Conservation (phyloP, 345 rosid genomes). For the Excoecaria agallocha region DNA sequence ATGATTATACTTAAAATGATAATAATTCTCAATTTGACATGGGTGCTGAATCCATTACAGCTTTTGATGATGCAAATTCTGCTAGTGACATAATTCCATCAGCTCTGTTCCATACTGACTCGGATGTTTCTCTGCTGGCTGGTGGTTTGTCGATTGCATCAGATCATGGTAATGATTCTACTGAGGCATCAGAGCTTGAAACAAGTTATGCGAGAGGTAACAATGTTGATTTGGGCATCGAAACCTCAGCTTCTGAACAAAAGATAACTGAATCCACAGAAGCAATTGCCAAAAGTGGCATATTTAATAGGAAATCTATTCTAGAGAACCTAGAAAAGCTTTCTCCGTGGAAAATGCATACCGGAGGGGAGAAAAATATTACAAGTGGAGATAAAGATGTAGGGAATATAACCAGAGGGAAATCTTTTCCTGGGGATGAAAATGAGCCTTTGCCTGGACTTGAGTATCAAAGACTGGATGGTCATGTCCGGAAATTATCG, state of each 20-base stretch:
- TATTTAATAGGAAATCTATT: slow-evolving; percentile 39
- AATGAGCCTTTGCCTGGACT: slow-evolving; percentile 33
- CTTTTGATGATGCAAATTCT: slow-evolving; percentile 47
- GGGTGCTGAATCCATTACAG: slow-evolving; percentile 40
- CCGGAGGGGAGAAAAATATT: slow-evolving; percentile 32
- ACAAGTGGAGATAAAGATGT: slow-evolving; percentile 22
- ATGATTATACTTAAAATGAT: slow-evolving; percentile 11
- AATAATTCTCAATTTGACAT: slow-evolving; percentile 18
- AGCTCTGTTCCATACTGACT: slow-evolving; percentile 31
- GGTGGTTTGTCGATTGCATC: slow-evolving; percentile 48
- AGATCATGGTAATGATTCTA: slow-evolving; percentile 50
- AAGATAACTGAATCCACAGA: slow-evolving; percentile 37
- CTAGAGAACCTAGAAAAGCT: slow-evolving; percentile 40
- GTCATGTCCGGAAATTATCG: slow-evolving; percentile 48
- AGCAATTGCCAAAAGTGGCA: slow-evolving; percentile 41
- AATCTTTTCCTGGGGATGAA: slow-evolving; percentile 31
- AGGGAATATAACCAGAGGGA: slow-evolving; percentile 8
- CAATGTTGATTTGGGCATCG: slow-evolving; percentile 36
- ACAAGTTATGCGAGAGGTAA: slow-evolving; percentile 37
- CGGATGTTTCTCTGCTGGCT: slow-evolving; percentile 45
- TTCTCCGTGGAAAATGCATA: slow-evolving; percentile 31
- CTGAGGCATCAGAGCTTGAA: slow-evolving; percentile 53
- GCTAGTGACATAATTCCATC: slow-evolving; percentile 32
- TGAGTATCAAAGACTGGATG: slow-evolving; percentile 49
- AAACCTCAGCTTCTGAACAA: slow-evolving; percentile 42